Conservation (phyloP, 2,329 filamentous ascomycete genomes). For the Fonsecaea pedrosoi region DNA sequence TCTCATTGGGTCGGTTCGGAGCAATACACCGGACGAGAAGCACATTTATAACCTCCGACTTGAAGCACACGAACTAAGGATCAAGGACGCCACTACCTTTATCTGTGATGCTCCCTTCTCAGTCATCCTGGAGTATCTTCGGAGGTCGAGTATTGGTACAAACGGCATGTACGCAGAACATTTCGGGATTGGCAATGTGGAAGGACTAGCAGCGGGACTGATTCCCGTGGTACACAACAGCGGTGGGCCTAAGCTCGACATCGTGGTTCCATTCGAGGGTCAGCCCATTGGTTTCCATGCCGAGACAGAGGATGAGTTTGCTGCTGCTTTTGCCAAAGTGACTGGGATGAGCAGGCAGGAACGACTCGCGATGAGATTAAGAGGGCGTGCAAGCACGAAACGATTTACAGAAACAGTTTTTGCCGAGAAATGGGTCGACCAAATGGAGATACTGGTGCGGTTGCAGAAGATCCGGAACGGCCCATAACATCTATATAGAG, state of each 20-base stretch:
- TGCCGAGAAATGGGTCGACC: slow-evolving; percentile 74
- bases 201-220: slow-evolving; percentile 94
- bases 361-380: slow-evolving; percentile 73
- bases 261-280: slow-evolving; percentile 81
- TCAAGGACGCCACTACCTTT: slow-evolving; percentile 85
- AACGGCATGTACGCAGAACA: slow-evolving; percentile 99
- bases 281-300: slow-evolving; percentile 86
- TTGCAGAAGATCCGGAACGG: slow-evolving; percentile 38
- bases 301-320: slow-evolving; percentile 77
- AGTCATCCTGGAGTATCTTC: slow-evolving; percentile 79
- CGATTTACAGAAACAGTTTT: slow-evolving; percentile 91
- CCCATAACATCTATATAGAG: neutral
- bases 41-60: slow-evolving; percentile 85
- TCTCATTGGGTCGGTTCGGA: slow-evolving; percentile 89
- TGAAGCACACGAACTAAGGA: slow-evolving; percentile 81
- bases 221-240: slow-evolving; percentile 93
- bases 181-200: slow-evolving; percentile 96
- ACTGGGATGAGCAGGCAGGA: slow-evolving; percentile 65
- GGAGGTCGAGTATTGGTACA: slow-evolving; percentile 79
- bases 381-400: slow-evolving; percentile 78
- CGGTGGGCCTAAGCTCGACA: slow-evolving; percentile 91
- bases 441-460: slow-evolving; percentile 74
- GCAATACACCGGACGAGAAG: slow-evolving; percentile 60
- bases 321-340: slow-evolving; percentile 78
- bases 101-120: slow-evolving; percentile 89